Percentiles rank a stretch among this genome's conserved stretches.
These are phyloP conservation scores for Aspergillus japonicus DNA, from an alignment of 2,329 filamentous ascomycete genomes.

Conservation along the genomic window DNA sequence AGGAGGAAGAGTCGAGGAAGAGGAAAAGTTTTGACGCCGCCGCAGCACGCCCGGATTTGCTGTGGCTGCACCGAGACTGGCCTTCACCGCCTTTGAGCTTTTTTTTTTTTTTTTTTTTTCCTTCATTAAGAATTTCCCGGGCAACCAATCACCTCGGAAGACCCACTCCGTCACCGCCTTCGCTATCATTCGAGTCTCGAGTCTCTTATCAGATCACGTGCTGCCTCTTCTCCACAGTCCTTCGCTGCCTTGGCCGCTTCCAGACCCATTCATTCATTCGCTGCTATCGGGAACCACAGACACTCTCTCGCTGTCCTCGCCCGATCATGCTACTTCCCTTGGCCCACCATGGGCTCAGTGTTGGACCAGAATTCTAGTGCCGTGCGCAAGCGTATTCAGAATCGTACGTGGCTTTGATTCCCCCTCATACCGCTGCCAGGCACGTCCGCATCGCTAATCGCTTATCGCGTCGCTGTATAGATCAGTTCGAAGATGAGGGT, in stretches of 20 bases:
- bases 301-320: not conserved
- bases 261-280: not conserved
- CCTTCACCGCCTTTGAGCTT: slow-evolving; percentile 6
- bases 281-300: not conserved
- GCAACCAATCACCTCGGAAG: not conserved
- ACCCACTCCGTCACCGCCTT: not conserved
- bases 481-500: slow-evolving; percentile 75
- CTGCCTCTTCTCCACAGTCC: not conserved
- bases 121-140: not conserved
- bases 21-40: slow-evolving; percentile 17
- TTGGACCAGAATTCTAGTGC: slow-evolving; percentile 59
- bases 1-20: slow-evolving; percentile 8
- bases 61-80: slow-evolving; percentile 4
- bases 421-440: not conserved
- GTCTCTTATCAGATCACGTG: not conserved
- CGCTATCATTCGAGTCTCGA: not conserved
- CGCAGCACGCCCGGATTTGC: not conserved
- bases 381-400: slow-evolving; percentile 64
- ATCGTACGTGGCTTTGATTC: slow-evolving; percentile 40
- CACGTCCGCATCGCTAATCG: not conserved
- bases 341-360: slow-evolving; percentile 59
- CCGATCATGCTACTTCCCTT: slow-evolving; percentile 21
- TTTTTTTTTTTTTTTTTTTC: slow-evolving; percentile 20
- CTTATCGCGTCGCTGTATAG: slow-evolving; percentile 27
- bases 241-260: not conserved